Evolutionary conservation across 108 stramenopile genomes (phyloP), one percentile per base, ranked within the genome.

Genomic region (Bacterosira constricta): DNA sequence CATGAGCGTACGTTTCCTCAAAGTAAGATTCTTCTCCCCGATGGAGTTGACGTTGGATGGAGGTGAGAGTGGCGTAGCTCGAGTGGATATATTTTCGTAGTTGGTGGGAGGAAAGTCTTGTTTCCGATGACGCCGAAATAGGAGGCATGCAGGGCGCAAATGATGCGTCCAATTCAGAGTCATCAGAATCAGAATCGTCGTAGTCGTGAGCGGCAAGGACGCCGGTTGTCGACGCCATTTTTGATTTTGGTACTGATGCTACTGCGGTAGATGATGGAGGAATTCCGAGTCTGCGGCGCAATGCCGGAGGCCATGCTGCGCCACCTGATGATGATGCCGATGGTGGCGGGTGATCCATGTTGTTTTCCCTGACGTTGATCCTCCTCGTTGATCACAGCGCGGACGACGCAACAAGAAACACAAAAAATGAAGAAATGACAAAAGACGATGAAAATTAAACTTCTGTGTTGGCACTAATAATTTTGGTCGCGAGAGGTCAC

Each of bases 11-110:
- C 8, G 88, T 87, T 35, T 92, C 91, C 79, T 89, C 88, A 47
- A 77, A 82, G 76, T 92, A 92, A 7, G 61, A 66, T 83, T 89
- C 91, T 75, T 92, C 91, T 34, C 88, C 88, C 20, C 87, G 83
- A 35, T 83, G 44, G 9, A 92, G 39, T 50, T 92, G 91, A 39
- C 79, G 81, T 65, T 92, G 91, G 42, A 92, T 78, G 18, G 86
- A 84, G 21, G 75, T 63, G 15, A 88, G 54, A 2, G 82, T 79
- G 5, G 61, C 65, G 47, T 84, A 79, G 39, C 62, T 56, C 9
- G 11, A 18, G 39, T 77, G 69, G 38, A 77, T 71, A 30, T 46
- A 56, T 36, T 46, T 59, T 17, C 69, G 41, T 8, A 77, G 60
- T 64, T 77, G 52, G 4, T 39, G 47, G 15, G 73, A 30, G 26